These are phyloP conservation scores for Aureobasidium sp. DNA, from an alignment of 2,329 filamentous ascomycete species.

Conservation along the genomic window DNA sequence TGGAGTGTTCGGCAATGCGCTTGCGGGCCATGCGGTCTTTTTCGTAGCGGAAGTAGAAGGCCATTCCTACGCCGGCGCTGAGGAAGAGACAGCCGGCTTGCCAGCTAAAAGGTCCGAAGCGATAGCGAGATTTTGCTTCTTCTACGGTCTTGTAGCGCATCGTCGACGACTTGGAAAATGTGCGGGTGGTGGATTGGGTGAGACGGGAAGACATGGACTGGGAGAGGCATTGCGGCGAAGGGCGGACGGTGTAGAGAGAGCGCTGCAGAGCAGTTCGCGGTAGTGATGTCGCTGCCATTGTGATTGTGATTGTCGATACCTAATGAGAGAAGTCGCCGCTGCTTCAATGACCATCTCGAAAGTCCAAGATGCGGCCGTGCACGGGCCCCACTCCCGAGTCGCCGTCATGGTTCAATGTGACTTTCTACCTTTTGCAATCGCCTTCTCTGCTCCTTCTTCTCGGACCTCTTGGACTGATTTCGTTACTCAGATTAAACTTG, in stretches of 20 bases:
- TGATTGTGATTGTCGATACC: too few relatives aligned
- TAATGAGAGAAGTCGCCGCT: too few relatives aligned
- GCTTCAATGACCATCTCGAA: not conserved
- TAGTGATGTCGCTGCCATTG: slow-evolving; percentile 16
- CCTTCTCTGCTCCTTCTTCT: not conserved
- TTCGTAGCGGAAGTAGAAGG: slow-evolving; percentile 93
- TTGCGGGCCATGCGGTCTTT: slow-evolving; percentile 92
- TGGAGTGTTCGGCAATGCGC: slow-evolving; percentile 89
- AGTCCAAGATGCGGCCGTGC: not conserved
- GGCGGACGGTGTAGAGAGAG: not conserved
- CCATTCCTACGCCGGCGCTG: slow-evolving; percentile 76
- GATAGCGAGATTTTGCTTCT: slow-evolving; percentile 50
- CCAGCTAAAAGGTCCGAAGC: slow-evolving; percentile 83
- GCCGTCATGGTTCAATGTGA: not conserved
- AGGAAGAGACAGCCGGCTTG: slow-evolving; percentile 91
- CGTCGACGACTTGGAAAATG: slow-evolving; percentile 30
- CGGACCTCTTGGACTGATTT: too few relatives aligned
- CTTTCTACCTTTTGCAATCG: too few relatives aligned
- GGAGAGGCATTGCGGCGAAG: slow-evolving; percentile 15
- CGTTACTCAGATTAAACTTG: too few relatives aligned
- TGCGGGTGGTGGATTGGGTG: slow-evolving; percentile 21
- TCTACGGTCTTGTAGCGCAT: slow-evolving; percentile 45
- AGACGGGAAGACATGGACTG: slow-evolving; percentile 2
- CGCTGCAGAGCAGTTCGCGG: slow-evolving; percentile 16
- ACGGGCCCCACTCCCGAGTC: slow-evolving; percentile 10